These are phyloP conservation scores for Lolium multiflorum DNA, from an alignment of 176 grass and related monocot genomes.

Conservation along the genomic window DNA sequence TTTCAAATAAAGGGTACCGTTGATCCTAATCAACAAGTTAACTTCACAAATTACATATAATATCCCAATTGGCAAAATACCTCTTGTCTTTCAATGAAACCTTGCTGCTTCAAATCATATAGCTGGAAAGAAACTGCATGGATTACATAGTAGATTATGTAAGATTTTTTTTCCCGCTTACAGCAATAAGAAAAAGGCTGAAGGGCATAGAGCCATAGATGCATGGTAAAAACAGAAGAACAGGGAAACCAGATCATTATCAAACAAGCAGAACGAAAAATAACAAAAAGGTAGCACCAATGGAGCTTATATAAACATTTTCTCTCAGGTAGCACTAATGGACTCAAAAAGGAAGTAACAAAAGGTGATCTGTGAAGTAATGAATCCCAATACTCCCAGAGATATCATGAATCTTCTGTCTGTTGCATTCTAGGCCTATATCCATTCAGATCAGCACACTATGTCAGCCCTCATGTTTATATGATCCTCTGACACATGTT, in stretches of 20 bases:
- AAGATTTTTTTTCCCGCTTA: not conserved
- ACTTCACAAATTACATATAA: not conserved
- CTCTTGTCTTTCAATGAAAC: slow-evolving; percentile 98
- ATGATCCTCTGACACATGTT: no score
- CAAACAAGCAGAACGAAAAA: not conserved
- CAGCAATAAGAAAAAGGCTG: slow-evolving; percentile 33
- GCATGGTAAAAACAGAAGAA: not conserved
- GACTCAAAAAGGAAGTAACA: not conserved
- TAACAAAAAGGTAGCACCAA: not conserved
- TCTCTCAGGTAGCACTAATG: not conserved
- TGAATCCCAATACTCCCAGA: not conserved
- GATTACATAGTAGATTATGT: slow-evolving; percentile 10
- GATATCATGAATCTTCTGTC: slow-evolving; percentile 9
- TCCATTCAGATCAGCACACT: not conserved
- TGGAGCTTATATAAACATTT: not conserved
- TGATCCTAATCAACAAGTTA: slow-evolving; percentile 34
- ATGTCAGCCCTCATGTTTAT: no score
- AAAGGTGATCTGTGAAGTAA: not conserved
- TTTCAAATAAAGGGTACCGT: not conserved
- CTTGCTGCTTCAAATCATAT: slow-evolving; percentile 98
- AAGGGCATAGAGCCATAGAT: not conserved
- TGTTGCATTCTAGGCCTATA: not conserved
- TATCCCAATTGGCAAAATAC: slow-evolving; percentile 45
- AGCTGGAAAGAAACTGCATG: slow-evolving; percentile 93
- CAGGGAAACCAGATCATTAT: not conserved